Percentiles rank a stretch among this genome's conserved stretches.
phyloP scores from a whole-genome alignment of 179 eudicot species.

The Spinacia oleracea region DNA sequence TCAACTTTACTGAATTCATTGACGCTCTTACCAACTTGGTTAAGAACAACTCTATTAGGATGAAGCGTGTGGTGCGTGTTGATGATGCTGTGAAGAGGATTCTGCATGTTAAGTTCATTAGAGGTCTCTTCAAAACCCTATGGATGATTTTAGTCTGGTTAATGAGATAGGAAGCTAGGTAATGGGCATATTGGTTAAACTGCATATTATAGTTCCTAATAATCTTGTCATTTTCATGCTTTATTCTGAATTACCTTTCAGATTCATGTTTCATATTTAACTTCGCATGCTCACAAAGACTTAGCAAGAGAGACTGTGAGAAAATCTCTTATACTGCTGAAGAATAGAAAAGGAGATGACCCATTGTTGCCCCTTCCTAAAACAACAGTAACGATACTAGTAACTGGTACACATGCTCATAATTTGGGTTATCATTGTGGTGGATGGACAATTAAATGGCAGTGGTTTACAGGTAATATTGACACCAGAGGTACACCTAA shows the following conservation, averaged over 20 bases:
- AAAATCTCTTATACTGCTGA: constrained; percentile 47
- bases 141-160: constrained; percentile 42
- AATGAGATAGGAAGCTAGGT: constrained; percentile 54
- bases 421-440: constrained; percentile 52
- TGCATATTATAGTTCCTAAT: background rate
- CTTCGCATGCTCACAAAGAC: constrained; percentile 41
- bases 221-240: background rate
- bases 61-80: constrained; percentile 57
- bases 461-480: constrained; percentile 36
- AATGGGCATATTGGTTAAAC: background rate
- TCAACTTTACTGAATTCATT: constrained; percentile 59
- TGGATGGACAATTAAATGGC: constrained; percentile 50
- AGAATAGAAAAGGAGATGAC: constrained; percentile 33
- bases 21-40: constrained; percentile 51
- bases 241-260: background rate
- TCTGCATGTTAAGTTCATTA: constrained; percentile 56
- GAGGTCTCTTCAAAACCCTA: constrained; percentile 62
- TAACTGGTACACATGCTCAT: constrained; percentile 50
- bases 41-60: constrained; percentile 46
- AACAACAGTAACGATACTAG: constrained; percentile 35
- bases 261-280: background rate
- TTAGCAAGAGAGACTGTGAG: constrained; percentile 52
- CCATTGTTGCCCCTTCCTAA: constrained; percentile 46
- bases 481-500: constrained; percentile 28
- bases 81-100: constrained; percentile 75